These are phyloP conservation scores for Aureobasidium sp. DNA, from an alignment of 2,329 filamentous ascomycete genomes.

Conservation along the genomic window DNA sequence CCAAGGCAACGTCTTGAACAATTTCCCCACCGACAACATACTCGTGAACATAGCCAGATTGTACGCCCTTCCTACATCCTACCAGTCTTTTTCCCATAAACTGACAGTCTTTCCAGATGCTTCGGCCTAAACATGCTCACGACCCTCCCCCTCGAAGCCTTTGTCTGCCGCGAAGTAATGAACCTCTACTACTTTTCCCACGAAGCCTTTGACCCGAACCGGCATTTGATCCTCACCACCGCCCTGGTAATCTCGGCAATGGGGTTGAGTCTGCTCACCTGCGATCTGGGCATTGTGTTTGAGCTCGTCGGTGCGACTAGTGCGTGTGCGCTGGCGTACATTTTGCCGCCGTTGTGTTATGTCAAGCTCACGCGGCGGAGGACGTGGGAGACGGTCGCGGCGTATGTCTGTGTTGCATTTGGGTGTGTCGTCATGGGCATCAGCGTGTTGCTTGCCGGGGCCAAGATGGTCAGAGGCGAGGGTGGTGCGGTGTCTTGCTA, in stretches of 20 bases:
- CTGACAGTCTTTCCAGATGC: constrained; percentile 44
- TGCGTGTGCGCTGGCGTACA: constrained; percentile 89
- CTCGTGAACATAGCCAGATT: constrained; percentile 93
- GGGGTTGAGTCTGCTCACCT: constrained; percentile 72
- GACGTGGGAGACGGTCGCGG: constrained; percentile 49
- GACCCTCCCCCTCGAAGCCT: constrained; percentile 89
- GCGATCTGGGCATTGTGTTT: constrained; percentile 89
- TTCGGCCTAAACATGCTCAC: constrained; percentile 99
- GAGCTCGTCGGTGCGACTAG: constrained; percentile 94
- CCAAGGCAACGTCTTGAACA: constrained; percentile 93
- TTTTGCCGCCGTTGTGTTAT: constrained; percentile 89
- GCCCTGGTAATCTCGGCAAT: constrained; percentile 72
- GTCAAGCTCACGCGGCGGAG: constrained; percentile 79
- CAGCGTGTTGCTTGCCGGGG: constrained; percentile 64
- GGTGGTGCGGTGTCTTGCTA: constrained; percentile 17
- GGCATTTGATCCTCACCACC: constrained; percentile 82
- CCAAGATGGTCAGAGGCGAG: constrained; percentile 50
- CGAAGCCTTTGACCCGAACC: constrained; percentile 71
- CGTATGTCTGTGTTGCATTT: constrained; percentile 67
- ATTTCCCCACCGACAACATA: constrained; percentile 82
- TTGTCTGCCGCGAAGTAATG: constrained; percentile 97
- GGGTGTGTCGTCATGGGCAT: constrained; percentile 75
- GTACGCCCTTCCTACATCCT: too few species aligned
- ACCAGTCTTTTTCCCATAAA: too few species aligned
- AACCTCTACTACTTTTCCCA: constrained; percentile 70